Percentiles rank a stretch among this genome's conserved stretches.
phyloP scores from a whole-genome alignment of 345 rosid species.

The Isatis tinctoria region DNA sequence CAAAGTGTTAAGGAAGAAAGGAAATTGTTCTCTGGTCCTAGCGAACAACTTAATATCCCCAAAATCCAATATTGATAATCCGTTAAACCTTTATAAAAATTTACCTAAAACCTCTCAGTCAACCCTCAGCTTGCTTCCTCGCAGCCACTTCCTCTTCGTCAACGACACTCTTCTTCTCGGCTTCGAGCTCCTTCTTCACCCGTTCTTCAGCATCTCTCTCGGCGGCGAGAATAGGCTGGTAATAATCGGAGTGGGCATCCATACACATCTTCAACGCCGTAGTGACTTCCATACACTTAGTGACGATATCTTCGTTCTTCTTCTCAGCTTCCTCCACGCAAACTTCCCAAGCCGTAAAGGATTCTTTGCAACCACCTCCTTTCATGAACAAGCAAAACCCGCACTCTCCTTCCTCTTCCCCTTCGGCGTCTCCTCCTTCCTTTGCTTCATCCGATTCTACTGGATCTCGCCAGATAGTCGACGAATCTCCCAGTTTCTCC shows the following conservation, averaged over 20 bases:
- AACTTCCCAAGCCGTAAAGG: slow-evolving; percentile 68
- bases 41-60: background rate
- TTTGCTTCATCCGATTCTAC: slow-evolving; percentile 23
- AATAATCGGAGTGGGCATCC: slow-evolving; percentile 72
- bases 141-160: slow-evolving; percentile 15
- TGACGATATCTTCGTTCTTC: slow-evolving; percentile 59
- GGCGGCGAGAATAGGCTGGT: slow-evolving; percentile 69
- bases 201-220: slow-evolving; percentile 70
- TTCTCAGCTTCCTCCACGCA: slow-evolving; percentile 73
- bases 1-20: background rate
- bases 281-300: slow-evolving; percentile 65
- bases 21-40: background rate
- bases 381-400: slow-evolving; percentile 92
- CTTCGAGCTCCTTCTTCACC: slow-evolving; percentile 44
- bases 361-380: slow-evolving; percentile 82
- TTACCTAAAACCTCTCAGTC: slow-evolving; percentile 2
- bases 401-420: slow-evolving; percentile 72
- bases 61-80: background rate
- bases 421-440: slow-evolving; percentile 34
- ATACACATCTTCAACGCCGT: slow-evolving; percentile 62
- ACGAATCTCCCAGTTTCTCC: slow-evolving; percentile 19
- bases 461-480: slow-evolving; percentile 14
- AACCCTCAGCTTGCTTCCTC: slow-evolving; percentile 18
- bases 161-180: slow-evolving; percentile 22
- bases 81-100: background rate